phyloP scores from a whole-genome alignment of 148 eudicot genomes.

The Rhododendron griersonianum region DNA sequence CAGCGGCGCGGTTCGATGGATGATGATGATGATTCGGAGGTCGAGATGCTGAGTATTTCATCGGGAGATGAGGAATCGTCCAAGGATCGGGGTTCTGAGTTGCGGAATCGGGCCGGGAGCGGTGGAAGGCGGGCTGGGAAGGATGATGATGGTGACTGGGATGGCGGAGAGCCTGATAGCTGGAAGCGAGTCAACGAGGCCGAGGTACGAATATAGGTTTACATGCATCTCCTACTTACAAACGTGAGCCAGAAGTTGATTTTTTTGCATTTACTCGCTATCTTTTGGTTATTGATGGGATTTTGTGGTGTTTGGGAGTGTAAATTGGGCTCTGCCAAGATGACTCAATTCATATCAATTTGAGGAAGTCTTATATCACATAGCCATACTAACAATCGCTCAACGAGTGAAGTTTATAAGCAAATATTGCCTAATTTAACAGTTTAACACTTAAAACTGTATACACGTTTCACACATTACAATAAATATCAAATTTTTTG shows the following conservation, averaged over 20 bases:
- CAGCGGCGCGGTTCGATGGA: conserved; percentile 39
- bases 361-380: not conserved
- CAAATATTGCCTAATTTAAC: not conserved
- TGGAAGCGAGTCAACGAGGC: conserved; percentile 93
- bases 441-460: not conserved
- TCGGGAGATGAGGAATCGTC: conserved; percentile 86
- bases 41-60: conserved; percentile 87
- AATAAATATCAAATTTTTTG: not conserved
- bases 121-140: conserved; percentile 19
- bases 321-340: not conserved
- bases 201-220: conserved; percentile 49
- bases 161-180: conserved; percentile 77
- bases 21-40: conserved; percentile 88
- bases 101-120: conserved; percentile 27
- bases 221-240: not conserved
- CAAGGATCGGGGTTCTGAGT: conserved; percentile 24
- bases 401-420: not conserved
- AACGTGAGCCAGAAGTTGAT: not conserved
- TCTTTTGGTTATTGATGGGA: not conserved
- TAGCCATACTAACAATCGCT: not conserved
- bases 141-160: conserved; percentile 69
- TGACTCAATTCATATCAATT: not conserved
- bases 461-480: not conserved
- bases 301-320: not conserved
- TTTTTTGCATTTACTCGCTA: not conserved